These are phyloP conservation scores for Komagataella ulmi DNA, from an alignment of 805 yeast genomes.

Conservation along the genomic window DNA sequence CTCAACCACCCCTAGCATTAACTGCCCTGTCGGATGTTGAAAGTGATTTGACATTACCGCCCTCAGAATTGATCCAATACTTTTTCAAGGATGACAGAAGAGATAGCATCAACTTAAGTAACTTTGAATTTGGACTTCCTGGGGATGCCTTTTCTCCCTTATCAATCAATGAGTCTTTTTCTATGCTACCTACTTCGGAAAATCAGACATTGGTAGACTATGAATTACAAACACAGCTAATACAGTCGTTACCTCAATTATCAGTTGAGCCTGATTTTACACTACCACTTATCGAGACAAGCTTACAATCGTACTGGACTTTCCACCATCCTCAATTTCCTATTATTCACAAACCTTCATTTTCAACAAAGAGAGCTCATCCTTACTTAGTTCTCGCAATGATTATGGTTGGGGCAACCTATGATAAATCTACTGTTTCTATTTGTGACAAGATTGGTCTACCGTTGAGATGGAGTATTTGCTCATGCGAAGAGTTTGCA, in stretches of 20 bases:
- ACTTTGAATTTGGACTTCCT: not conserved
- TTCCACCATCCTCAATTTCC: slow-evolving; percentile 43
- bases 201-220: not conserved
- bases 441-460: slow-evolving; percentile 23
- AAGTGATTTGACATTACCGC: not conserved
- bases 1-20: not conserved
- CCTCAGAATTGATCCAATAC: not conserved
- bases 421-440: slow-evolving; percentile 5
- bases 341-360: slow-evolving; percentile 32
- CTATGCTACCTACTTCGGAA: not conserved
- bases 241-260: not conserved
- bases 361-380: slow-evolving; percentile 34
- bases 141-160: not conserved
- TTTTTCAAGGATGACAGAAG: not conserved
- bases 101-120: not conserved
- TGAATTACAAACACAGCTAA: not conserved
- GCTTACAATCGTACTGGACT: slow-evolving; percentile 31
- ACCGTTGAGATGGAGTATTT: slow-evolving; percentile 30
- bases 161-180: not conserved
- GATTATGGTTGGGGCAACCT: slow-evolving; percentile 40
- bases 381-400: slow-evolving; percentile 40
- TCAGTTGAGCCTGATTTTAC: not conserved
- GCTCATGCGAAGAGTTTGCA: slow-evolving; percentile 27
- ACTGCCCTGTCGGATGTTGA: not conserved
- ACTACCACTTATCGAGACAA: slow-evolving; percentile 2